Evolutionary conservation across 352 stramenopile genomes (phyloP), one percentile per base, ranked within the genome.

Genomic region (Ophiocytium majus): DNA sequence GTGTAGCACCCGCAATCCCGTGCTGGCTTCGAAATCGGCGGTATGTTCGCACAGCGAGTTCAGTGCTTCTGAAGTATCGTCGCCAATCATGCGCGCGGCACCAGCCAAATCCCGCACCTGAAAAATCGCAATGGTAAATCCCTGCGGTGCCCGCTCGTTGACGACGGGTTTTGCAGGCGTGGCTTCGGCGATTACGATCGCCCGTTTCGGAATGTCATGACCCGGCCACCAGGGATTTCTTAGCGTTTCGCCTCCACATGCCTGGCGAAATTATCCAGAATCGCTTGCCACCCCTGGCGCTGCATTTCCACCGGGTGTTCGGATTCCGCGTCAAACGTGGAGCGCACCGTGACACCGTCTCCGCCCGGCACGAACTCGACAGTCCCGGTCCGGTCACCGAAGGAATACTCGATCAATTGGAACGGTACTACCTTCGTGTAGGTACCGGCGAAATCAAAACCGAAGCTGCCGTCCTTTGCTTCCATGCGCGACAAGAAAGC

Each of bases 381-480:
- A 23, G 23, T 28, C 28, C 19, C 57, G 28, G 28, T 23, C 28
- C 57, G 57, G 23, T 28, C 57, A 23, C 57, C 57, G 28, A 71
- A 71, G 23, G 23, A 23, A 71, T 71, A 71, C 57, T 23, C 28
- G 28, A 71, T 23, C 28, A 23, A 28, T 71, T 71, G 23, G 23
- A 23, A 23, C 57, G 28, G 28, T 71, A 23, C 19, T 71, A 71
- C 57, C 23, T 71, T 28, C 57, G 57, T 71, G 28, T 71, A 71
- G 28, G 57, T 71, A 23, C 19, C 57, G 19, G 28, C 57, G 28
- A 71, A 71, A 71, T 71, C 57, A 71, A 71, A 71, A 71, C 57
- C 57, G 28, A 71, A 71, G 28, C 57, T 71, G 28, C 57, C 57
- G 57, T 71, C 57, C 28, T 71, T 71, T 23, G 57, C 57, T 71